Evolutionary conservation across 306 rosid genomes (phyloP), one percentile per base, ranked within the genome.

Genomic region (Mimosa bimucronata): DNA sequence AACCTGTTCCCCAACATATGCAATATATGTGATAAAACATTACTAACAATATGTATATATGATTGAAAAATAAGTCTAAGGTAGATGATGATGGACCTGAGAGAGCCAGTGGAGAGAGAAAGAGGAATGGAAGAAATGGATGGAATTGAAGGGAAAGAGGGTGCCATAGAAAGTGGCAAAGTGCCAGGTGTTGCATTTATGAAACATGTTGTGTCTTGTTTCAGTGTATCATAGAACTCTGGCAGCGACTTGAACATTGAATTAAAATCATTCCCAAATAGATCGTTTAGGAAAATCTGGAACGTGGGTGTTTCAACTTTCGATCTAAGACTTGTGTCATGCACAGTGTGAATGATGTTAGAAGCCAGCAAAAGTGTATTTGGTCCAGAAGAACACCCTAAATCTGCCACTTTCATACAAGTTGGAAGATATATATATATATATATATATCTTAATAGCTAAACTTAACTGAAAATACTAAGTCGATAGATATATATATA

Each of bases 331-430:
- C 71, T 29, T 19, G 7, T 14, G 3, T 60, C 79, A 52, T 73
- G 28, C 34, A 78, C 48, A 21, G 31, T 13, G 11, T 73, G 9
- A 2, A 55, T 62, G 28, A 82, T 55, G 12, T 70, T 57, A 29
- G 83, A 73, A 26, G 29, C 40, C 7, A 66, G 71, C 2, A 77
- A 2, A 19, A 80, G 48, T n/a, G 86, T 74, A 65, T 81, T 88
- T 3, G 86, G 84, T 19, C 89, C 89, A 0, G 81, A 82, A 28
- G 92, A 86, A 65, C 92, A 86, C 1, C 92, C 92, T 5, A 89
- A 82, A 40, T 88, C 86, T 26, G 88, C 89, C 44, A 88, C 78
- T 77, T 62, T 82, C 50, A 88, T 34, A 42, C 88, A 86, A 0
- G 66, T 67, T 10, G 88, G 86, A 38, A 28, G 12, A 9, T n/a